phyloP scores from a whole-genome alignment of 1,284 basidiomycete species.

The Puccinia coronata region DNA sequence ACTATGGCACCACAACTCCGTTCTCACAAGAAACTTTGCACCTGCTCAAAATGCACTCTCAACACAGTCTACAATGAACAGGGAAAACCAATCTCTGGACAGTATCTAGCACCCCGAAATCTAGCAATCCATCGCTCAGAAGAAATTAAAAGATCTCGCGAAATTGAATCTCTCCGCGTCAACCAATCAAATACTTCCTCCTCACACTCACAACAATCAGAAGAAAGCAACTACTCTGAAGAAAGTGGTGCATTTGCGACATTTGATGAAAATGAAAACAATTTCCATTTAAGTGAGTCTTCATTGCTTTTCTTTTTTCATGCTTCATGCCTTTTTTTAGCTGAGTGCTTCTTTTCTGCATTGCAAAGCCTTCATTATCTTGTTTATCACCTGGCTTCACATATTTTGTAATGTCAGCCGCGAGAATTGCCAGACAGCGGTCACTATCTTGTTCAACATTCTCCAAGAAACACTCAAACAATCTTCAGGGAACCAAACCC shows the following conservation, averaged over 20 bases:
- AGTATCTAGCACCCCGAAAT: too few species aligned
- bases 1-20: too few species aligned
- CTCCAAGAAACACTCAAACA: not conserved
- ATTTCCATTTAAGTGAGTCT: slow-evolving; percentile 15
- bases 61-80: too few species aligned
- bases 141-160: too few species aligned
- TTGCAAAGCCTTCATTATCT: slow-evolving; percentile 8
- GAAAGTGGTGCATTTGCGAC: too few species aligned
- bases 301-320: not conserved
- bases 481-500: not conserved
- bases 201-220: not conserved
- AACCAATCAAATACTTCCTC: too few species aligned
- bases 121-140: too few species aligned
- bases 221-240: not conserved
- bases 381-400: slow-evolving; percentile 27
- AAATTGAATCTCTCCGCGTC: too few species aligned
- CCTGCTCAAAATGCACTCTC: too few species aligned
- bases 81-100: too few species aligned
- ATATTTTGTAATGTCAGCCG: slow-evolving; percentile 39
- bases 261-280: too few species aligned
- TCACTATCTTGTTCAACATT: not conserved
- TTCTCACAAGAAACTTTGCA: too few species aligned
- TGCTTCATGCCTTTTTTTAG: not conserved
- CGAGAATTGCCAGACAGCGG: slow-evolving; percentile 19
- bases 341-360: not conserved